Base-by-base conservation (phyloP, 2,329 filamentous ascomycete genomes). In the Bimuria novae-zelandiae region DNA sequence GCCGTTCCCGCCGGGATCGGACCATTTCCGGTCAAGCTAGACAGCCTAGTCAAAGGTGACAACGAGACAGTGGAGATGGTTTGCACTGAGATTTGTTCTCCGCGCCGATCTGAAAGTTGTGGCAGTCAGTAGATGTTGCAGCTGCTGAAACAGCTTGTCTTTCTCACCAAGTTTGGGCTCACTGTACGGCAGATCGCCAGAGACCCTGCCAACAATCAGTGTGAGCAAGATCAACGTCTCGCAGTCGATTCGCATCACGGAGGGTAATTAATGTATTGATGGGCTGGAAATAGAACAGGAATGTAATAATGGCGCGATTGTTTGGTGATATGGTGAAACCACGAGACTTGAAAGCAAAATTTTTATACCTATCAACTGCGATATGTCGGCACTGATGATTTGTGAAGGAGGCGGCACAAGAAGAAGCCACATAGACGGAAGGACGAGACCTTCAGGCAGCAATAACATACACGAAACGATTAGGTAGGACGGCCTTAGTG, bases 201-300 rank as follows among this genome's bases (percentile, higher is more conserved):
- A 22, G 3, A 27, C 43, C 19, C 43, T 46, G 32, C 32, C 43
- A 25, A 22, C 21, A 6, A 46, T 46, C 14, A 46, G 43, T 14
- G 30, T 36, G 32, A 46, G 43, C 32, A 46, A 25, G 11, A 46
- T n/a, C 14, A 46, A 22, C 11, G 32, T 36, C 8, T 25, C 30
- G 14, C 5, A 14, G 17, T 46, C 14, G 14, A 46, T 46, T 46
- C 43, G 43, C 32, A 47, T 47, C 21, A 37, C 22, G 44, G 23
- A 25, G 17, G n/a, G n/a, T 8, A 29, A 19, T 11, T 3, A 14
- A 46, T 19, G 30, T 21, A 19, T 16, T 5, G 11, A 25, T 25
- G 17, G 12, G 12, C 21, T 21, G 6, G 12, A 37, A 7, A 32
- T 1, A 45, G 21, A 19, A 19, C 4, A 16, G 11, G 6, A 25